phyloP scores from a whole-genome alignment of 1,139 yeast genomes.

The Candida albicans region DNA sequence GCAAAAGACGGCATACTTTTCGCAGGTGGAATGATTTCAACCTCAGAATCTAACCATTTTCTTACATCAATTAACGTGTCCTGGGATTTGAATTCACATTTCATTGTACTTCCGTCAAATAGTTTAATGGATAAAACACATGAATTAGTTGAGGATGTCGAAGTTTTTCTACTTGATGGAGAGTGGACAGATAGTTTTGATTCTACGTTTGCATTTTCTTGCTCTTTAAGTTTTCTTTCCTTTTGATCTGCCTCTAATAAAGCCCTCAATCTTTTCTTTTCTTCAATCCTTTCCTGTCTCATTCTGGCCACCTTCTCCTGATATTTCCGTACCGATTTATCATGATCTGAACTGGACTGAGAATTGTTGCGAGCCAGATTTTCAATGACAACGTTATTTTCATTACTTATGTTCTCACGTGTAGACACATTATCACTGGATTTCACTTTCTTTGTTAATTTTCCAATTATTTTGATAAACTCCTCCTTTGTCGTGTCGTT shows the following conservation, averaged over 20 bases:
- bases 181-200: not conserved
- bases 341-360: conserved; percentile 5
- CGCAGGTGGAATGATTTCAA: conserved; percentile 27
- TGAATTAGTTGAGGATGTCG: conserved; percentile 5
- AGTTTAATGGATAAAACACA: conserved; percentile 53
- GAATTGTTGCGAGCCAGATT: not conserved
- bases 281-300: conserved; percentile 41
- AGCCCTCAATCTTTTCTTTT: conserved; percentile 53
- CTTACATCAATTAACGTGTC: conserved; percentile 57
- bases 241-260: conserved; percentile 51
- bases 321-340: conserved; percentile 23
- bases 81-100: conserved; percentile 39
- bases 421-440: not conserved
- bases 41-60: conserved; percentile 57
- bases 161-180: not conserved
- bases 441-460: conserved; percentile 1
- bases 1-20: conserved; percentile 40
- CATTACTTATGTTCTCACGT: not conserved
- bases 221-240: conserved; percentile 51
- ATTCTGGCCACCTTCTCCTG: conserved; percentile 41
- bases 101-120: conserved; percentile 54
- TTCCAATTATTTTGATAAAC: conserved; percentile 25
- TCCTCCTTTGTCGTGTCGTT: conserved; percentile 22
- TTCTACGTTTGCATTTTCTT: conserved; percentile 19
- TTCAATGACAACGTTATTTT: not conserved